A percentile compares a stretch with the other conserved stretches of the same genome.
phyloP scores from a whole-genome alignment of 1,139 yeast species.

The Pneumocystis oryctolagi region DNA sequence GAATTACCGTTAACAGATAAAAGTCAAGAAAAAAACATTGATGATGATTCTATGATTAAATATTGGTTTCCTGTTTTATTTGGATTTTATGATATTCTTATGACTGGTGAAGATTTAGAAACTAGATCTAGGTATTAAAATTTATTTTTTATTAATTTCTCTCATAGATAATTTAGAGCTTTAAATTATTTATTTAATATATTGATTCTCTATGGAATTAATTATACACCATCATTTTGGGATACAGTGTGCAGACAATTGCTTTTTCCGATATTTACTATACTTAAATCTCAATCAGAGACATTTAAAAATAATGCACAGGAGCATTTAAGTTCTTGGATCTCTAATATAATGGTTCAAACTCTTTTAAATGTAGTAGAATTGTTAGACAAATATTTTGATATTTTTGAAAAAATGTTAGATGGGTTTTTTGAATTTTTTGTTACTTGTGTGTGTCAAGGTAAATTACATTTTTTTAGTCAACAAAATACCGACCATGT shows the following conservation, averaged over 20 bases:
- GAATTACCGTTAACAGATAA: slow-evolving; percentile 11
- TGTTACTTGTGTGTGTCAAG: slow-evolving; percentile 77
- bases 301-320: slow-evolving; percentile 48
- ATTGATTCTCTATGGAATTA: slow-evolving; percentile 60
- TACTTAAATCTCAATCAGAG: slow-evolving; percentile 64
- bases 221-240: slow-evolving; percentile 70
- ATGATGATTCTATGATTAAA: slow-evolving; percentile 31
- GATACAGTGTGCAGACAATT: slow-evolving; percentile 58
- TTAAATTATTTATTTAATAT: slow-evolving; percentile 69
- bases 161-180: slow-evolving; percentile 33
- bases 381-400: slow-evolving; percentile 67
- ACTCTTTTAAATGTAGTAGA: slow-evolving; percentile 82
- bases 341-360: slow-evolving; percentile 88
- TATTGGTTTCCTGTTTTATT: slow-evolving; percentile 72
- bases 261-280: slow-evolving; percentile 78
- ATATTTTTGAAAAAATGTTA: slow-evolving; percentile 52
- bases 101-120: slow-evolving; percentile 89
- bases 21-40: slow-evolving; percentile 15
- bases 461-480: neutral
- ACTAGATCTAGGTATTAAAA: slow-evolving; percentile 44
- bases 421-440: slow-evolving; percentile 65
- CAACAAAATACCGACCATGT: neutral
- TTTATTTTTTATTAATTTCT: neutral
- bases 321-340: slow-evolving; percentile 87
- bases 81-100: slow-evolving; percentile 74